These are phyloP conservation scores for Eucalyptus rudis DNA, from an alignment of 345 rosid genomes.

Conservation along the genomic window DNA sequence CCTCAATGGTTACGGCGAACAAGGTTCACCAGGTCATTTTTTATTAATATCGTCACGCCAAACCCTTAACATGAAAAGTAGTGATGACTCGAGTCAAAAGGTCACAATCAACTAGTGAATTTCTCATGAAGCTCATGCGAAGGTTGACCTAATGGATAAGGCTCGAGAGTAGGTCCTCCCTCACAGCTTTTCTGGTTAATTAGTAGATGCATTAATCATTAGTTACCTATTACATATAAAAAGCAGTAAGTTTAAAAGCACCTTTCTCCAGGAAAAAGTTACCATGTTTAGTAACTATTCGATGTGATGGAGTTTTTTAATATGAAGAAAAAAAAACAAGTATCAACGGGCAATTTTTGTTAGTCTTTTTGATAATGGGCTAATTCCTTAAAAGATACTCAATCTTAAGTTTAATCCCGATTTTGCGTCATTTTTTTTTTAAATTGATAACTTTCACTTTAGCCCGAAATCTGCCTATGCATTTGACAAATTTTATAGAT, in stretches of 20 bases:
- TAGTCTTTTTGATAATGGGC: neutral
- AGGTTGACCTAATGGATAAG: neutral
- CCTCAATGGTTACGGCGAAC: neutral
- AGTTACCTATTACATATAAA: neutral
- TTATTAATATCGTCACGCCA: neutral
- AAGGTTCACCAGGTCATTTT: neutral
- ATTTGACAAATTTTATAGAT: neutral
- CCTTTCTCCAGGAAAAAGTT: neutral
- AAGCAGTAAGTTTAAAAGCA: neutral
- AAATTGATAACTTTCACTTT: neutral
- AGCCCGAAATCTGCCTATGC: neutral
- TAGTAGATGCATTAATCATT: neutral
- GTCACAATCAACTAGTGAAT: neutral
- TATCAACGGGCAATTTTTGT: neutral
- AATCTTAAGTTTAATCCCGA: neutral
- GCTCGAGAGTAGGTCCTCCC: neutral
- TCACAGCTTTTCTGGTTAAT: neutral
- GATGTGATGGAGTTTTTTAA: neutral
- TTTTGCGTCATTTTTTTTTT: neutral
- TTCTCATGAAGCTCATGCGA: neutral
- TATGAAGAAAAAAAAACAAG: neutral
- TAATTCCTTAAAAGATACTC: neutral
- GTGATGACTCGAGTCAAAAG: neutral
- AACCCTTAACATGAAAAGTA: neutral
- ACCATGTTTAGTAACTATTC: neutral